These are phyloP conservation scores for Neurospora sublineolata DNA, from an alignment of 495 filamentous ascomycete species.

Conservation along the genomic window DNA sequence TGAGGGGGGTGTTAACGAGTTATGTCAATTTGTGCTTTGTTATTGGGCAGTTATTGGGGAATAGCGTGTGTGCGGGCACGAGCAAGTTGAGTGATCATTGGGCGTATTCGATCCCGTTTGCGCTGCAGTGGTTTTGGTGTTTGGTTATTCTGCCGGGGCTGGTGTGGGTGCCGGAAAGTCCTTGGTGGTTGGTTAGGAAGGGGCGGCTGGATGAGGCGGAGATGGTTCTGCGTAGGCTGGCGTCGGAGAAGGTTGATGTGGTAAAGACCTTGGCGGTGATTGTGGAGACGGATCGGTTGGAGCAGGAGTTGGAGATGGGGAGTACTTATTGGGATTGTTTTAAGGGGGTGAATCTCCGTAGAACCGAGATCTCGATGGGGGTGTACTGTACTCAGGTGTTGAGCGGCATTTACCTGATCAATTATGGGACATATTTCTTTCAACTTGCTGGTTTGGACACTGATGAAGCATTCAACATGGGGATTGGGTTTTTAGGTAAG, in stretches of 20 bases:
- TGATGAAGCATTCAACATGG: slow-evolving; percentile 38
- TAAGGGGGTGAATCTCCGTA: slow-evolving; percentile 40
- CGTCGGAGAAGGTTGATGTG: slow-evolving; percentile 26
- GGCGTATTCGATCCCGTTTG: slow-evolving; percentile 49
- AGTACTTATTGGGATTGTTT: slow-evolving; percentile 46
- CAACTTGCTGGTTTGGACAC: slow-evolving; percentile 45
- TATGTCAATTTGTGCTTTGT: slow-evolving; percentile 60
- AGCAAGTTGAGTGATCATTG: slow-evolving; percentile 30
- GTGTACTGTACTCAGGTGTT: slow-evolving; percentile 41
- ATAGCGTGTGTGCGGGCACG: slow-evolving; percentile 41
- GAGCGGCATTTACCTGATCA: slow-evolving; percentile 41
- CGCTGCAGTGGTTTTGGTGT: slow-evolving; percentile 58
- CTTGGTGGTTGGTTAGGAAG: slow-evolving; percentile 53
- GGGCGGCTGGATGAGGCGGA: slow-evolving; percentile 40
- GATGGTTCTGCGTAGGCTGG: slow-evolving; percentile 32
- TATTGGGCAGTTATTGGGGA: slow-evolving; percentile 50
- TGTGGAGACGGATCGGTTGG: slow-evolving; percentile 49
- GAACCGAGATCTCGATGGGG: slow-evolving; percentile 44
- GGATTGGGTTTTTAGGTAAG: slow-evolving; percentile 35
- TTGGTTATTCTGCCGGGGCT: slow-evolving; percentile 44
- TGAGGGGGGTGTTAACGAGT: slow-evolving; percentile 45
- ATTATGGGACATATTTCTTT: slow-evolving; percentile 56
- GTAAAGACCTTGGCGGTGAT: slow-evolving; percentile 44
- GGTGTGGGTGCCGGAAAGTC: slow-evolving; percentile 49
- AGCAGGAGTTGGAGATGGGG: slow-evolving; percentile 45